phyloP scores from a whole-genome alignment of 768 basidiomycete species.

The Wakefieldia striispora region DNA sequence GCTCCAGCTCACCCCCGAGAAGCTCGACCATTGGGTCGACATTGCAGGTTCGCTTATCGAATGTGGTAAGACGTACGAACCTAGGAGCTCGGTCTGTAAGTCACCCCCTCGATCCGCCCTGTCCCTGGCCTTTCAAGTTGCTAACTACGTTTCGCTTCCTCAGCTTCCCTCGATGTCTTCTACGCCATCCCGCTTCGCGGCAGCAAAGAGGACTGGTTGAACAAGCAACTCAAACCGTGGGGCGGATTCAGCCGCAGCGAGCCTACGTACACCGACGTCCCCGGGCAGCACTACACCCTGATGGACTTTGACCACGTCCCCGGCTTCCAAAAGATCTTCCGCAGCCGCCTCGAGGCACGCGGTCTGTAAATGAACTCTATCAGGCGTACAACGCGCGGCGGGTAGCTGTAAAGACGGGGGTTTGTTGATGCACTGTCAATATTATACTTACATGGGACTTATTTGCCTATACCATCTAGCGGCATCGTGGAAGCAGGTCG shows the following conservation, averaged over 20 bases:
- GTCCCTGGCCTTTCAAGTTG: neutral
- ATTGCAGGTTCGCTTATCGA: constrained; percentile 21
- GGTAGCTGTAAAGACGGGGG: too few species aligned
- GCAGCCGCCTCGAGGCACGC: constrained; percentile 23
- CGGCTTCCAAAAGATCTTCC: constrained; percentile 30
- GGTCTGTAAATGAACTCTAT: constrained; percentile 14
- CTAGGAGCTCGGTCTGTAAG: constrained; percentile 24
- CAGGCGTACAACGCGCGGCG: neutral
- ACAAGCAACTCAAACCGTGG: constrained; percentile 30
- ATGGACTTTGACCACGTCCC: constrained; percentile 34
- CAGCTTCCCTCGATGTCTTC: constrained; percentile 24
- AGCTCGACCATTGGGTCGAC: constrained; percentile 23
- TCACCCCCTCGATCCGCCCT: neutral
- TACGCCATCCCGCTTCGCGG: constrained; percentile 29
- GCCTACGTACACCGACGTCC: constrained; percentile 24
- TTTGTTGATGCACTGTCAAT: too few species aligned
- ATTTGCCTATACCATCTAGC: too few species aligned
- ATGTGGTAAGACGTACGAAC: constrained; percentile 11
- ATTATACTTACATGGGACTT: too few species aligned
- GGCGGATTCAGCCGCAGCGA: constrained; percentile 21
- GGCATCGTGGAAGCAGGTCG: too few species aligned
- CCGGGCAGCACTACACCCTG: constrained; percentile 29
- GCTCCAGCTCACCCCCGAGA: constrained; percentile 22
- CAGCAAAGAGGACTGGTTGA: constrained; percentile 30
- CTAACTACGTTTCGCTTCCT: neutral